These are phyloP conservation scores for Auriscalpium orientale DNA, from an alignment of 768 basidiomycete species.

Conservation along the genomic window DNA sequence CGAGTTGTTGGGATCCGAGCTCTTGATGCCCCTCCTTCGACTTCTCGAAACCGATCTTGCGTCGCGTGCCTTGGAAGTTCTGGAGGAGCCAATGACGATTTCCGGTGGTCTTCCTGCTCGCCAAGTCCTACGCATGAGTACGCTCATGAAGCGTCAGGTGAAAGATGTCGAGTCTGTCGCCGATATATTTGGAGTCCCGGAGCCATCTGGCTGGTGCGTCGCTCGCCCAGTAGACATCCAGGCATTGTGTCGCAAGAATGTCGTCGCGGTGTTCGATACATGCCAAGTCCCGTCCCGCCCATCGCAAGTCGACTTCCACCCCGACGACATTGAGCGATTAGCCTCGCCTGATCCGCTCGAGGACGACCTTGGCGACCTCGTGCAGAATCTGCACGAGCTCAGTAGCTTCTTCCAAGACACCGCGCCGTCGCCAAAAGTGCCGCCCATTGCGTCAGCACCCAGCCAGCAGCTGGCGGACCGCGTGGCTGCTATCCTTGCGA, in stretches of 20 bases:
- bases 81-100: slow-evolving; percentile 83
- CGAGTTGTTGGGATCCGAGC: slow-evolving; percentile 71
- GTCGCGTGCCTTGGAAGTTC: slow-evolving; percentile 80
- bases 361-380: slow-evolving; percentile 70
- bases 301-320: slow-evolving; percentile 67
- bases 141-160: slow-evolving; percentile 48
- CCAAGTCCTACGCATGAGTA: slow-evolving; percentile 88
- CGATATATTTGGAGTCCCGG: slow-evolving; percentile 75
- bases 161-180: slow-evolving; percentile 47
- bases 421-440: neutral
- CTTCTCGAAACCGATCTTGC: slow-evolving; percentile 85
- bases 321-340: slow-evolving; percentile 39
- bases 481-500: slow-evolving; percentile 76
- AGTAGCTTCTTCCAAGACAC: slow-evolving; percentile 64
- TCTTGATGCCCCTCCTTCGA: slow-evolving; percentile 85
- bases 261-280: slow-evolving; percentile 81
- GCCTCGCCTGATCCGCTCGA: slow-evolving; percentile 23
- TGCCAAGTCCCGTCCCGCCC: slow-evolving; percentile 65
- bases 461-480: slow-evolving; percentile 65
- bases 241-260: slow-evolving; percentile 62
- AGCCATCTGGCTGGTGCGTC: slow-evolving; percentile 83
- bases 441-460: slow-evolving; percentile 31
- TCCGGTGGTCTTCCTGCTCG: slow-evolving; percentile 70
- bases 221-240: slow-evolving; percentile 56
- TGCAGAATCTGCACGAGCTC: slow-evolving; percentile 70